Base-by-base conservation (phyloP, 140 eudicot species). In the Erigeron philadelphicus region DNA sequence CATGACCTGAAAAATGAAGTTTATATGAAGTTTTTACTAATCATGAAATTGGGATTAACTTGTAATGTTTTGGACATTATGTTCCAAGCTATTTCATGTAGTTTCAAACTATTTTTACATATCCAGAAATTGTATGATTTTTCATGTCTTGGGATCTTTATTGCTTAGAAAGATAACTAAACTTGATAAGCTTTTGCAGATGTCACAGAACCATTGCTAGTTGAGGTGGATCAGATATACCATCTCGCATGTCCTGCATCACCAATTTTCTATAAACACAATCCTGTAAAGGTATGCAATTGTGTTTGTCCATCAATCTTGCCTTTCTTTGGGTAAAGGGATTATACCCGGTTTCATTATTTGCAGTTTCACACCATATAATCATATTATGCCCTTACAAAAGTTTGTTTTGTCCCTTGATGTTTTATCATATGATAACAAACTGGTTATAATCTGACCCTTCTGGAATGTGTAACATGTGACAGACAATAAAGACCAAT, bases 221-320 rank as follows among this genome's bases (percentile, higher is more conserved):
- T 84, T 72, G 95, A 87, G 48, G 95, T 87, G 80, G 95, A 87
- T 72, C 84, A 70, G 67, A 87, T 87, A 54, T 87, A 87, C 66
- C 95, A 87, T 67, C 87, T 87, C 54, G 95, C 95, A 49, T 87
- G 95, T 54, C 95, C 95, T 46, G 95, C 95, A 23, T 87, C 95
- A 0, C 95, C 95, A 8, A 87, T 87, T 48, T 87, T 84, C 60
- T 87, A 87, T 66, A 87, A 87, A 40, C 83, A 87, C 82, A 87
- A 87, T 67, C 90, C 95, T 70, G 95, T 87, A 25, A 87, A 87
- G 95, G 95, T 87, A 13, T 9, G 0, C 53, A 50, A 31, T 31
- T 31, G 38, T 31, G 23, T 78, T 38, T 64, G 66, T 11, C 65
- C 65, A 60, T 60, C 8, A 60, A 35, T 60, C 64, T 59, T 11